Evolutionary conservation across 139 green algal genomes (phyloP).

Genomic region (Diplosphaera chodatii): DNA sequence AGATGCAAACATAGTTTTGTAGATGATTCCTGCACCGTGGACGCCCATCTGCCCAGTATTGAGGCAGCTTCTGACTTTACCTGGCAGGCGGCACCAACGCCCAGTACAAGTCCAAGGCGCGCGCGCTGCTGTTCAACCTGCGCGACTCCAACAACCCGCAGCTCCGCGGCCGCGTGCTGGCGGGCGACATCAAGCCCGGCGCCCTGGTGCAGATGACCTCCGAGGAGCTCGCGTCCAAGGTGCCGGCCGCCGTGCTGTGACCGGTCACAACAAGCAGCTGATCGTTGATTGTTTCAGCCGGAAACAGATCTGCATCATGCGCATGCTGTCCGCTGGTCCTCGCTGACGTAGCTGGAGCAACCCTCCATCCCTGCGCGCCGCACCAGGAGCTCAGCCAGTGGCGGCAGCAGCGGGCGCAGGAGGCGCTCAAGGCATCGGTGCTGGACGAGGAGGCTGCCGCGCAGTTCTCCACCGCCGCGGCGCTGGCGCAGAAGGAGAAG

Average conservation of each 20-base stretch:
- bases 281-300: too few relatives aligned
- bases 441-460: slow-evolving; percentile 65
- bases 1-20: too few relatives aligned
- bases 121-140: slow-evolving; percentile 82
- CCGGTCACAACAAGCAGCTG: too few relatives aligned
- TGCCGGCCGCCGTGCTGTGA: too few relatives aligned
- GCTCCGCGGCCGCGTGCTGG: slow-evolving; percentile 55
- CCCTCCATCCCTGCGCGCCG: too few relatives aligned
- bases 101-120: slow-evolving; percentile 85
- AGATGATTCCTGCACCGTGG: too few relatives aligned
- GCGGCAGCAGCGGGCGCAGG: slow-evolving; percentile 50
- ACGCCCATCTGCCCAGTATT: too few relatives aligned
- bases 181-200: slow-evolving; percentile 33
- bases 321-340: too few relatives aligned
- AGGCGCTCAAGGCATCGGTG: slow-evolving; percentile 67
- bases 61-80: too few relatives aligned
- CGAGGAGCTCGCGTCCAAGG: slow-evolving; percentile 39
- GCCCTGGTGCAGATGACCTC: slow-evolving; percentile 45
- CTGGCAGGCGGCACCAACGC: slow-evolving; percentile 39
- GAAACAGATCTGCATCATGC: too few relatives aligned
- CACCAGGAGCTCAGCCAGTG: slow-evolving; percentile 59
- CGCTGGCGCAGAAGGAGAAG: slow-evolving; percentile 17
- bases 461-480: slow-evolving; percentile 52
- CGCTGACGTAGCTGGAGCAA: too few relatives aligned
- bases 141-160: slow-evolving; percentile 68